phyloP scores from a whole-genome alignment of 2,329 filamentous ascomycete species.

The Fragosphaeria purpurea region DNA sequence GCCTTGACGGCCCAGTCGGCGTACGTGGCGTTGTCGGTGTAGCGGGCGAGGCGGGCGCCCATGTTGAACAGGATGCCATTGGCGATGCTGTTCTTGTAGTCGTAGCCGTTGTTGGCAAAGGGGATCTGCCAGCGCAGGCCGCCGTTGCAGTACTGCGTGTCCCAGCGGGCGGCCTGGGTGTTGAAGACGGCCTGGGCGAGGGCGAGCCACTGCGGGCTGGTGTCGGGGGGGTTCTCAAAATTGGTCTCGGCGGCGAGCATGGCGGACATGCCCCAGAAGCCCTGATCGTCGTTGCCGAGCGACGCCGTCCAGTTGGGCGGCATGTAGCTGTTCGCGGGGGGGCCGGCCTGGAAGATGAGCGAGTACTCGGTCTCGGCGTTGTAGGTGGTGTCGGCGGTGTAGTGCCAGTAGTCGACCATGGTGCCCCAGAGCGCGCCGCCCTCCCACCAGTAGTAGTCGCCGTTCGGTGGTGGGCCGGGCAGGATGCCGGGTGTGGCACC shows the following conservation, averaged over 20 bases:
- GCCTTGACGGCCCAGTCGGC: slow-evolving; percentile 49
- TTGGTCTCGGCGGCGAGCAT: slow-evolving; percentile 46
- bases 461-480: slow-evolving; percentile 20
- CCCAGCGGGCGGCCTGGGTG: slow-evolving; percentile 45
- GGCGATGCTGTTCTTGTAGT: slow-evolving; percentile 57
- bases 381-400: slow-evolving; percentile 40
- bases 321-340: slow-evolving; percentile 36
- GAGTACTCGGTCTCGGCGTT: slow-evolving; percentile 33
- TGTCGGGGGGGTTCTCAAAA: slow-evolving; percentile 34
- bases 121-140: slow-evolving; percentile 61
- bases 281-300: slow-evolving; percentile 50
- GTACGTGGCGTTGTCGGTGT: slow-evolving; percentile 58
- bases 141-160: slow-evolving; percentile 49
- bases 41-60: slow-evolving; percentile 59
- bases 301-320: slow-evolving; percentile 33
- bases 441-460: slow-evolving; percentile 28
- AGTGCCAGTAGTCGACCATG: slow-evolving; percentile 30
- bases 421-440: slow-evolving; percentile 22
- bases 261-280: slow-evolving; percentile 47
- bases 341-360: slow-evolving; percentile 33
- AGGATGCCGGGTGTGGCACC: slow-evolving; percentile 19
- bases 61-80: slow-evolving; percentile 57
- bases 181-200: slow-evolving; percentile 51
- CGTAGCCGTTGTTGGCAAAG: slow-evolving; percentile 51
- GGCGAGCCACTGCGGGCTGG: slow-evolving; percentile 37